Conservation (phyloP, 768 basidiomycete species). For the Filobasidium floriforme region DNA sequence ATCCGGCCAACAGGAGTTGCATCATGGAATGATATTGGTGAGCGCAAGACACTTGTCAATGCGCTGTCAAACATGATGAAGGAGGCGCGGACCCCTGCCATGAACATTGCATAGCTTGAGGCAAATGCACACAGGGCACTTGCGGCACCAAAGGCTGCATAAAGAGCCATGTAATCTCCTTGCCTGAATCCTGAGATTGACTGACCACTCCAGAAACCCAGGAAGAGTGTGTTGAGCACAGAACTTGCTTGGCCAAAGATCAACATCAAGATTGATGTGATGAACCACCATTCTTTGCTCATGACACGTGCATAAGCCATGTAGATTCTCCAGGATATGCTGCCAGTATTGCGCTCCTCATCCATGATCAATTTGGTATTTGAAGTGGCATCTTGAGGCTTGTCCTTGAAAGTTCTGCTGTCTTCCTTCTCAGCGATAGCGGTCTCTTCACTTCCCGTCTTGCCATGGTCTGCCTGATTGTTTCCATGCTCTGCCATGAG, state of each 20-base stretch:
- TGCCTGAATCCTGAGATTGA: constrained; percentile 56
- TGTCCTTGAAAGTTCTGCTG: not conserved
- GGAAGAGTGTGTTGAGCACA: constrained; percentile 60
- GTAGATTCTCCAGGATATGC: constrained; percentile 53
- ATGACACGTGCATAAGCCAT: constrained; percentile 50
- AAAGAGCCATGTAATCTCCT: constrained; percentile 61
- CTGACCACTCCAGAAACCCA: constrained; percentile 64
- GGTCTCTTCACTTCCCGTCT: constrained; percentile 30
- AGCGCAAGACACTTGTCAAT: constrained; percentile 54
- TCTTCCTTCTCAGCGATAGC: constrained; percentile 17
- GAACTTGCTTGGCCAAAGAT: constrained; percentile 51
- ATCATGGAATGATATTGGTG: constrained; percentile 64
- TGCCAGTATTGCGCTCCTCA: constrained; percentile 57
- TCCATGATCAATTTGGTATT: constrained; percentile 48
- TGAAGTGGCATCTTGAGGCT: not conserved
- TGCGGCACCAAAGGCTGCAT: constrained; percentile 49
- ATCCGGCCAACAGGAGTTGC: constrained; percentile 50
- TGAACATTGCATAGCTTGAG: constrained; percentile 31
- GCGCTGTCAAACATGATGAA: constrained; percentile 55
- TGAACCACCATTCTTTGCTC: constrained; percentile 44
- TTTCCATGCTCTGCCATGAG: constrained; percentile 45
- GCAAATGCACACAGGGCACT: constrained; percentile 51
- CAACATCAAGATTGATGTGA: constrained; percentile 49
- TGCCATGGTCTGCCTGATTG: constrained; percentile 21
- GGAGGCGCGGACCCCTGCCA: constrained; percentile 46